Base-by-base conservation (phyloP, 2,329 filamentous ascomycete species). In the Aspergillus novoparasiticus region DNA sequence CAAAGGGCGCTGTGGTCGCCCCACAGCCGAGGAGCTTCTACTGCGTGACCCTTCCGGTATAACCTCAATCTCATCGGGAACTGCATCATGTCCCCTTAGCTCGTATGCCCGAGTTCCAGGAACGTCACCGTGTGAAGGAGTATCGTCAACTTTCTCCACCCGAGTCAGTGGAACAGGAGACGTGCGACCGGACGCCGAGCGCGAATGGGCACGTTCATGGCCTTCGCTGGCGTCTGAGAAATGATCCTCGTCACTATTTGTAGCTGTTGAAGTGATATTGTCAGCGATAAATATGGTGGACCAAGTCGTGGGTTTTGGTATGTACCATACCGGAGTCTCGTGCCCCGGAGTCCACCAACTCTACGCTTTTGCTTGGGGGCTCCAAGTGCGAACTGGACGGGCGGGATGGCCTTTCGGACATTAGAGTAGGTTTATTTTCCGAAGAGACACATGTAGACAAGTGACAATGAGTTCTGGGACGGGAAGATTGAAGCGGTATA, bases 201-300 rank as follows among this genome's bases (percentile, higher is more conserved):
- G 74, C 66, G 74, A 76, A 65, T 69, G 67, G 62, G 74, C 71
- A 71, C 67, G 71, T 36, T 69, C 65, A 53, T 77, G 76, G 69
- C 86, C 87, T 79, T 89, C 87, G 50, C 83, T 86, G 61, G 87
- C 87, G 72, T 89, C 87, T 54, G 87, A 88, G 75, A 89, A 90
- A 76, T 89, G 85, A 65, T 89, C 87, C 56, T 86, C 81, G 57
- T 81, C 84, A 63, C 83, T 84, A 62, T 84, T 84, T 46, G 83
- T 84, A 54, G 75, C 80, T 73, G 79, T 43, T 26, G 23, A 26
- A 48, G 16, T 45, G 19, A 23, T 8, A 11, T 34, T 16, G 23
- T 58, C 21, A 58, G 57, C 21, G 32, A 58, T 14, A n/a, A 48
- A 58, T 9, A 28, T 43, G 1, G 6, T 9, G 16, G 3, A n/a